These are phyloP conservation scores for Pigoraptor vietnamica DNA, from an alignment of 78 protist genomes.

Conservation along the genomic window DNA sequence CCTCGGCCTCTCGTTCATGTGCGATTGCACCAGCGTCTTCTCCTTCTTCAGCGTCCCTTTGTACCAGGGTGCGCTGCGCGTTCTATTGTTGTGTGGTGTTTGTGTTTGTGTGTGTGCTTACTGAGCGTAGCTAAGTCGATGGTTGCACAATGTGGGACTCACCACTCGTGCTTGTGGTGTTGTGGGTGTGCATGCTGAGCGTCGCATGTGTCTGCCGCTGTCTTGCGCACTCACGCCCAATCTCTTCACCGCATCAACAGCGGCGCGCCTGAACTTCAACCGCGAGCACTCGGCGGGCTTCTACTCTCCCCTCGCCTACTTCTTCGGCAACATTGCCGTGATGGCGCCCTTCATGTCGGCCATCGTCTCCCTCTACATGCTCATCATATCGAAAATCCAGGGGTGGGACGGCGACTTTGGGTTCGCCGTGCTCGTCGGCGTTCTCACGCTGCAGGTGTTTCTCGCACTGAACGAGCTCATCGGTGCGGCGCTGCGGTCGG, in stretches of 20 bases:
- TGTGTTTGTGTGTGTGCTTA: no score
- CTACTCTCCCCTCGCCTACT: neutral
- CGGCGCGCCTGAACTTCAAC: neutral
- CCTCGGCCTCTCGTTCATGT: neutral
- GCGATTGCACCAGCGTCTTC: neutral
- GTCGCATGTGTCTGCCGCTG: neutral
- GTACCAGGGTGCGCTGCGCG: neutral
- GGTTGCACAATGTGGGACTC: no score
- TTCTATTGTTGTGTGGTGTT: neutral
- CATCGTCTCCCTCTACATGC: neutral
- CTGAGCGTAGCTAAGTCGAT: no score
- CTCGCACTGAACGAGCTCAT: neutral
- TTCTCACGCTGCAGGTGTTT: neutral
- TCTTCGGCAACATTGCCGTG: neutral
- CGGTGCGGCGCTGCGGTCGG: neutral
- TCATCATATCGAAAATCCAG: neutral
- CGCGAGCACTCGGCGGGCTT: neutral
- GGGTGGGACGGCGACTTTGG: neutral
- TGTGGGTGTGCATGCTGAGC: no score
- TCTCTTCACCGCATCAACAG: neutral
- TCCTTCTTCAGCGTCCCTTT: neutral
- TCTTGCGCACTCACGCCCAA: neutral
- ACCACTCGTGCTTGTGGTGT: no score
- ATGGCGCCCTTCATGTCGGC: neutral
- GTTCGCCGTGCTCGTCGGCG: neutral